A percentile compares a stretch with the other conserved stretches of the same genome.
phyloP scores from a whole-genome alignment of 306 rosid species.

The Begonia masoniana region DNA sequence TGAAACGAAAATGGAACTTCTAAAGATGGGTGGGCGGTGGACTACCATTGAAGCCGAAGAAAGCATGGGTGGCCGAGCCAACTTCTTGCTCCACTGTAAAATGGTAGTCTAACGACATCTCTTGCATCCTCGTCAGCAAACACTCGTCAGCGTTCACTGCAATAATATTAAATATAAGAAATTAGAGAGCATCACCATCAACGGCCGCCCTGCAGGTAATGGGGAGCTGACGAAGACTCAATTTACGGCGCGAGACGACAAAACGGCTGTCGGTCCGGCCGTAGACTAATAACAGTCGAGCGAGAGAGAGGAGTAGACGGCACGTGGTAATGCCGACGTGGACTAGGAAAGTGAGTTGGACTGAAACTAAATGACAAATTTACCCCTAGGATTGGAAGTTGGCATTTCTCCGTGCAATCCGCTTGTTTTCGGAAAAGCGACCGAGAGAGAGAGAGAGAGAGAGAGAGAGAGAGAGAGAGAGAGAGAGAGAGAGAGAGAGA shows the following conservation, averaged over 20 bases:
- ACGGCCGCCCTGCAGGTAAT: too few species aligned
- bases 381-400: neutral
- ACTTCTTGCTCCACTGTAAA: constrained; percentile 73
- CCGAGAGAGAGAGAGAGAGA: too few species aligned
- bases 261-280: too few species aligned
- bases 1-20: neutral
- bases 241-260: too few species aligned
- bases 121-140: constrained; percentile 64
- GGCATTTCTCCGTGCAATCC: neutral
- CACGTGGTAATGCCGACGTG: too few species aligned
- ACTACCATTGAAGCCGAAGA: constrained; percentile 61
- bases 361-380: neutral
- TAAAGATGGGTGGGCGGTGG: neutral
- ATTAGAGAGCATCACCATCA: neutral
- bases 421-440: neutral
- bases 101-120: constrained; percentile 65
- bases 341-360: too few species aligned
- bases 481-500: too few species aligned
- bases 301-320: too few species aligned
- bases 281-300: too few species aligned
- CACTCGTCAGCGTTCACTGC: constrained; percentile 58
- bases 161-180: constrained; percentile 1
- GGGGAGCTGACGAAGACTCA: too few species aligned
- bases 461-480: too few species aligned
- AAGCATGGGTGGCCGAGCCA: constrained; percentile 62